These are phyloP conservation scores for Tricholoma terreum DNA, from an alignment of 768 basidiomycete species.

Conservation along the genomic window DNA sequence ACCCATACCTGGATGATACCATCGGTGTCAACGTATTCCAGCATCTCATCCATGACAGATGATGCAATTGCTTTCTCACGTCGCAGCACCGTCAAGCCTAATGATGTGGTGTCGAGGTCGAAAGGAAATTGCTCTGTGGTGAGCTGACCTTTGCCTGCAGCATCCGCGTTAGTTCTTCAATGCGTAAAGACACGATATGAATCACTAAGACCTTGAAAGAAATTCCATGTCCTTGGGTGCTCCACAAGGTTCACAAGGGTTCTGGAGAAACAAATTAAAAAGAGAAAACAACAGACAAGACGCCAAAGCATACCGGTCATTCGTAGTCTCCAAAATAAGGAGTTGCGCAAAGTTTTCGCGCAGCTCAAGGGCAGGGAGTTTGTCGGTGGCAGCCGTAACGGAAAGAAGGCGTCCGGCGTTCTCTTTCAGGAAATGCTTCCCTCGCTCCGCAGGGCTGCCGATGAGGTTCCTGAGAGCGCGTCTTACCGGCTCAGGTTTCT, in stretches of 20 bases:
- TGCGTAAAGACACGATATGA: background rate
- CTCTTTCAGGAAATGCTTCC: slow-evolving; percentile 34
- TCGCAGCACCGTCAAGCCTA: slow-evolving; percentile 44
- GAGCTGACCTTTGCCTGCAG: slow-evolving; percentile 34
- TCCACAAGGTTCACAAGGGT: slow-evolving; percentile 42
- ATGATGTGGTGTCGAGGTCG: slow-evolving; percentile 58
- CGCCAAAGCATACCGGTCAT: slow-evolving; percentile 32
- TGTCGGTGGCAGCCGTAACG: slow-evolving; percentile 35
- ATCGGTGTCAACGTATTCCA: slow-evolving; percentile 45
- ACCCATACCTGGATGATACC: slow-evolving; percentile 46
- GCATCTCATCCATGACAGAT: slow-evolving; percentile 57
- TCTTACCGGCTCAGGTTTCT: slow-evolving; percentile 36
- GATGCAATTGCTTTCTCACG: slow-evolving; percentile 29
- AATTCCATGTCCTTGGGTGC: slow-evolving; percentile 48
- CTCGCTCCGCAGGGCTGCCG: slow-evolving; percentile 45
- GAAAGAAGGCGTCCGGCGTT: slow-evolving; percentile 43
- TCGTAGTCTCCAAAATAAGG: slow-evolving; percentile 51
- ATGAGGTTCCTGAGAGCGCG: slow-evolving; percentile 46
- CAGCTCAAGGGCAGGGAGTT: slow-evolving; percentile 31
- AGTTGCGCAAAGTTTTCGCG: slow-evolving; percentile 59
- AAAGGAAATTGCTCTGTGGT: slow-evolving; percentile 50
- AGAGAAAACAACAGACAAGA: background rate
- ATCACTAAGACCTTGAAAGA: slow-evolving; percentile 43
- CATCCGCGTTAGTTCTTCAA: background rate
- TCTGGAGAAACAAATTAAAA: slow-evolving; percentile 22